Conservation (phyloP, 805 yeast species). For the Scheffersomyces lignosus region DNA sequence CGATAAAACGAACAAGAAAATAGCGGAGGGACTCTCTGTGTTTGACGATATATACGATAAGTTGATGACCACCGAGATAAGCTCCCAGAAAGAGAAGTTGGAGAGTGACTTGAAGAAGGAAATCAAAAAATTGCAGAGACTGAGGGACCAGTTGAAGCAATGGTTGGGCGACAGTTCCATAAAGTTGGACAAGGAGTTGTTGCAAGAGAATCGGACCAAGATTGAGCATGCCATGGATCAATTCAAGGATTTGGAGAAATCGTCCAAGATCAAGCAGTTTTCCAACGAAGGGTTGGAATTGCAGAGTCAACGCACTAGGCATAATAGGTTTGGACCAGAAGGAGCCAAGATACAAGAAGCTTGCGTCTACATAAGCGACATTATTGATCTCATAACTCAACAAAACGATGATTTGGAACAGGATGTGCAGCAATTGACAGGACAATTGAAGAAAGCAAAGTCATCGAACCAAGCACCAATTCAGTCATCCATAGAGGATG, state of each 20-base stretch:
- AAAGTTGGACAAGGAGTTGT: slow-evolving; percentile 57
- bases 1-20: slow-evolving; percentile 88
- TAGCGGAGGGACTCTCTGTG: slow-evolving; percentile 83
- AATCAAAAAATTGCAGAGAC: slow-evolving; percentile 89
- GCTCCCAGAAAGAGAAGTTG: slow-evolving; percentile 88
- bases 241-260: slow-evolving; percentile 90
- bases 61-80: slow-evolving; percentile 75
- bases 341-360: slow-evolving; percentile 79
- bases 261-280: slow-evolving; percentile 90
- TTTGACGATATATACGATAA: slow-evolving; percentile 88
- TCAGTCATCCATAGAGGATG: slow-evolving; percentile 60
- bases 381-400: slow-evolving; percentile 76
- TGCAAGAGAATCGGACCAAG: slow-evolving; percentile 62
- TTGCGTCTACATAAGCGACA: slow-evolving; percentile 62
- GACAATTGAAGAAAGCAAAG: slow-evolving; percentile 47
- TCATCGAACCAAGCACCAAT: slow-evolving; percentile 44
- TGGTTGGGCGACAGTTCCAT: slow-evolving; percentile 93
- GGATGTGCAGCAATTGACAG: slow-evolving; percentile 43
- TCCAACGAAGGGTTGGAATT: slow-evolving; percentile 88
- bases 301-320: slow-evolving; percentile 42
- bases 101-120: slow-evolving; percentile 92
- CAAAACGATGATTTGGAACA: slow-evolving; percentile 81
- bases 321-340: slow-evolving; percentile 51
- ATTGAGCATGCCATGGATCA: slow-evolving; percentile 94
- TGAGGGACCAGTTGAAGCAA: slow-evolving; percentile 91